Evolutionary conservation across 108 stramenopile genomes (phyloP).

Genomic region (Aureococcus anophagefferens): DNA sequence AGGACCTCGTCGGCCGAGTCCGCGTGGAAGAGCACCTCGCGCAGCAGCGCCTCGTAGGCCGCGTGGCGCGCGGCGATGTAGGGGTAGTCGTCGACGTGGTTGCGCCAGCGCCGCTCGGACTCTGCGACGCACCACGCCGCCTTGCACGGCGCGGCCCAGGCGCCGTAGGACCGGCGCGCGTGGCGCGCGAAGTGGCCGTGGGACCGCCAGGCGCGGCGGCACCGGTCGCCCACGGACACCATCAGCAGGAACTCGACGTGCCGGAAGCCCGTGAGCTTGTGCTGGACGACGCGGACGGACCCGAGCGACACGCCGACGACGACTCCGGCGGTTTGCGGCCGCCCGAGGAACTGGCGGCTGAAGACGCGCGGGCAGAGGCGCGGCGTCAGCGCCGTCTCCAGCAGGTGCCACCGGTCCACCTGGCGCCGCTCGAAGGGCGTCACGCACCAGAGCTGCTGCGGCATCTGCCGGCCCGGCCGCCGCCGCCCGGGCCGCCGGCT

Average conservation of each 20-base stretch:
- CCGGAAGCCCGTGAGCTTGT: background rate
- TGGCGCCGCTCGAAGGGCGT: background rate
- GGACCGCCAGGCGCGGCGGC: background rate
- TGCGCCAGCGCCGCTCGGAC: background rate
- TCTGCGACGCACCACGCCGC: background rate
- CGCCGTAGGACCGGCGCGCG: background rate
- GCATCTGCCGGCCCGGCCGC: background rate
- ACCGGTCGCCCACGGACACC: background rate
- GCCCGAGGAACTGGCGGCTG: background rate
- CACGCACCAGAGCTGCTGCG: conserved; percentile 2
- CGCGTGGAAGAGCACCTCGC: background rate
- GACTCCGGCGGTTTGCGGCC: background rate
- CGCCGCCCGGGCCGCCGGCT: background rate
- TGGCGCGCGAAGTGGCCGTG: background rate
- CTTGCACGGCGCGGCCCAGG: background rate
- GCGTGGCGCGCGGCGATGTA: background rate
- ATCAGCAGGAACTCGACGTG: background rate
- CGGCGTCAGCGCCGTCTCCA: background rate
- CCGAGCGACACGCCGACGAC: background rate
- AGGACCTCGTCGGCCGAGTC: background rate
- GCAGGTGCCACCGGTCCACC: background rate
- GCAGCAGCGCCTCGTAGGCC: background rate
- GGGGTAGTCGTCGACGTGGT: background rate
- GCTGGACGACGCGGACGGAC: background rate
- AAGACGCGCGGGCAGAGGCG: background rate